Base-by-base conservation (phyloP, 2,329 filamentous ascomycete genomes). In the Sporothrix schenckii region DNA sequence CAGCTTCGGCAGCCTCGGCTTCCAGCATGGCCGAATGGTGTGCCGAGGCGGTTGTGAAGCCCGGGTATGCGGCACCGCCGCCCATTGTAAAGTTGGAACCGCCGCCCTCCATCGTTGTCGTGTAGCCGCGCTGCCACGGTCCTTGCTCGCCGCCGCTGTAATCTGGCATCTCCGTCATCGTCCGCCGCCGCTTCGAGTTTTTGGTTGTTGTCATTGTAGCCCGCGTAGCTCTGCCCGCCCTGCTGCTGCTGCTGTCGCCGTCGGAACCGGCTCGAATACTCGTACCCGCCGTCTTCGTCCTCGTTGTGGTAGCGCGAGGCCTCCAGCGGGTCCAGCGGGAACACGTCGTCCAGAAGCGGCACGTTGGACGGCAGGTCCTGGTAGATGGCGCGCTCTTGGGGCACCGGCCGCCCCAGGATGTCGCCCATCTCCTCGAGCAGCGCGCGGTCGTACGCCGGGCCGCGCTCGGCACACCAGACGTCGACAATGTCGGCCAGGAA, bases 351-450 rank as follows among this genome's bases (percentile, higher is more conserved):
- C 75, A 92, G 88, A 0, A 83, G 81, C 56, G 81, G 84, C 70
- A 85, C 85, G 79, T 89, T 84, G 27, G 79, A 77, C 0, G 85
- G 83, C 53, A 89, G 80, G 6, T 79, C 79, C 67, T 84, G 82
- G 67, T 85, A 84, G 60, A 93, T 84, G 41, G 81, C 78, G 63
- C 84, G 79, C 66, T 86, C 81, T 0, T 83, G 79, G 11, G 92
- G 91, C 49, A 87, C 84, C 0, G 83, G 78, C 70, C 92, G 86
- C 7, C 86, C 80, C 4, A 97, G 81, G 21, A 97, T 94, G 65
- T 85, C 88, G 4, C 91, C 90, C 9, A 95, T 86, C 41, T 88
- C 86, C 52, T 85, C 83, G 13, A 95, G 83, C 0, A 88, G 83
- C 1, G 83, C 81, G 47, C 86, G 83, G 49, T 89, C 84, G 65